Base-by-base conservation (phyloP, 1,139 yeast genomes). In the Nakaseomyces nivariensis region DNA sequence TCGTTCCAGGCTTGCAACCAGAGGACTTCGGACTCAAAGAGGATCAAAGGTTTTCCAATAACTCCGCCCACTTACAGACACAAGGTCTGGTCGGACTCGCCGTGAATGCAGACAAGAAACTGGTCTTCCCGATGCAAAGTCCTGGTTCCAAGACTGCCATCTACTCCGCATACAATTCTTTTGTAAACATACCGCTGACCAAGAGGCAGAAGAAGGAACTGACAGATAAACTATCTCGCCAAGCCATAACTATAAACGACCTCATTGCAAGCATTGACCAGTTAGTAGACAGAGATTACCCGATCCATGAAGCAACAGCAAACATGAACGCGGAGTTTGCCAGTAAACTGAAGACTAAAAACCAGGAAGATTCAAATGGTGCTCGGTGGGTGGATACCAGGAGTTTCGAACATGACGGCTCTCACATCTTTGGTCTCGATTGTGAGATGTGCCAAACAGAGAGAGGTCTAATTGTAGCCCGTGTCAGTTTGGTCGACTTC, bases 381-480 rank as follows among this genome's bases (percentile, higher is more conserved):
- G 64, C 62, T 4, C 76, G 70, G 1, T 85, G 86, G 85, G 76
- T 75, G 0, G 80, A 80, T 52, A 87, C 96, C 0, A 55, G 47
- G 17, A 56, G 61, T 0, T 74, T 76, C 55, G 77, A 73, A 1
- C 81, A 78, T 54, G 77, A 70, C 3, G 82, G 79, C 0, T 76
- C 83, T 4, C 80, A 73, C 49, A 79, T 85, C 0, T 87, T 78
- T 69, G 94, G 95, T 0, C 60, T 92, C 25, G 98, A 92, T 67
- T 92, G 98, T 70, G 98, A 92, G 67, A 92, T 92, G 86, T 88
- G 96, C 63, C 70, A 74, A 51, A 70, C 92, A 0, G 77, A 70
- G 0, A 56, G 62, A 1, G 88, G 87, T 0, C 73, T 76, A 45
- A 96, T 81, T 3, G 70, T 90, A 42, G 81, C 97, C 0, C 72